Percentiles rank a stretch among this genome's conserved stretches.
phyloP scores from a whole-genome alignment of 164 flowering plant species.

The Magnolia changhungtana region DNA sequence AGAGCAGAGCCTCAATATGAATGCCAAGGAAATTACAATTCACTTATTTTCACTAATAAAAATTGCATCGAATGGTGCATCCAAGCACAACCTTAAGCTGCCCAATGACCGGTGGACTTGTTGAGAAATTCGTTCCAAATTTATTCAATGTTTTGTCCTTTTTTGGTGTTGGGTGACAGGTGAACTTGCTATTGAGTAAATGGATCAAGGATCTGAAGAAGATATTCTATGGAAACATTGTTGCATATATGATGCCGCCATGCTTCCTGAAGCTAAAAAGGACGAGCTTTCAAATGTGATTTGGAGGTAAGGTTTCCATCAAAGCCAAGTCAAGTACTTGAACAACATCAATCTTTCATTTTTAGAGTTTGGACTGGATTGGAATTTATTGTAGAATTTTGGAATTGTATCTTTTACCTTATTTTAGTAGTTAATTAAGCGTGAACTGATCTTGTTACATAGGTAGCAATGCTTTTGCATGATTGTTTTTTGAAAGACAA shows the following conservation, averaged over 20 bases:
- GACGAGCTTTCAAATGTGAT: slow-evolving; percentile 60
- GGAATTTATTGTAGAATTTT: no score
- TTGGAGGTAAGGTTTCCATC: slow-evolving; percentile 60
- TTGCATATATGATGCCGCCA: slow-evolving; percentile 87
- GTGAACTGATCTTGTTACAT: no score
- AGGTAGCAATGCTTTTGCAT: no score
- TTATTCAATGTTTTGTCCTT: background rate
- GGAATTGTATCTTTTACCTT: no score
- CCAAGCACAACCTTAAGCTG: background rate
- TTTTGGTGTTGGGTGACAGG: slow-evolving; percentile 41
- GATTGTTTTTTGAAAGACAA: no score
- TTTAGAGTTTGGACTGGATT: no score
- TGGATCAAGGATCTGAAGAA: slow-evolving; percentile 98
- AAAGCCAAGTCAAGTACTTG: background rate
- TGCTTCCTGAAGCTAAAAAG: slow-evolving; percentile 75
- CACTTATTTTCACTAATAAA: background rate
- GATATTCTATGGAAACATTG: slow-evolving; percentile 93
- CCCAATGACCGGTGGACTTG: background rate
- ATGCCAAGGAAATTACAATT: no score
- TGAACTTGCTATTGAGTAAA: slow-evolving; percentile 66
- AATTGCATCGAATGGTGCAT: background rate
- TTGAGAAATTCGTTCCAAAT: background rate
- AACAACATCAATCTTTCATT: no score
- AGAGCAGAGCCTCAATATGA: background rate
- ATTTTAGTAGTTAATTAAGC: no score